Evolutionary conservation across 1,139 yeast genomes (phyloP).

Genomic region (Nematodospora anomalae): DNA sequence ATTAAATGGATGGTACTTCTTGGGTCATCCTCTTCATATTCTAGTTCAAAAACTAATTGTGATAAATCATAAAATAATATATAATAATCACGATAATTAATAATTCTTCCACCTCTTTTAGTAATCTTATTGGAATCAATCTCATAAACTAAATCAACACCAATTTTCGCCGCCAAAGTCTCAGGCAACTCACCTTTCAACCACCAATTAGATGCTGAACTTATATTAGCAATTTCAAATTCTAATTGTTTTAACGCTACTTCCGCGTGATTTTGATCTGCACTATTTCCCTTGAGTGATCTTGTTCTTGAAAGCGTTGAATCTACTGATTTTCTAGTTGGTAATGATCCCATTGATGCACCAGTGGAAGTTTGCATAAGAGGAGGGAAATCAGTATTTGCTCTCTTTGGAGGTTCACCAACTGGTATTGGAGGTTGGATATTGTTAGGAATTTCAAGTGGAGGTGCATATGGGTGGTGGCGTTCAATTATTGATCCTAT

Average conservation of each 20-base stretch:
- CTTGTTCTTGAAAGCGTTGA: slow-evolving; percentile 17
- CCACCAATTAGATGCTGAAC: slow-evolving; percentile 62
- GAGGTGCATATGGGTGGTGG: slow-evolving; percentile 10
- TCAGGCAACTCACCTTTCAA: slow-evolving; percentile 60
- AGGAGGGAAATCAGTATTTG: slow-evolving; percentile 26
- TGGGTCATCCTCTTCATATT: slow-evolving; percentile 59
- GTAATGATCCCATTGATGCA: slow-evolving; percentile 23
- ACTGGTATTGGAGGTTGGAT: slow-evolving; percentile 15
- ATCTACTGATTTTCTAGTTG: slow-evolving; percentile 14
- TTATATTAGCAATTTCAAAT: slow-evolving; percentile 33
- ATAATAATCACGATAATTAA: slow-evolving; percentile 65
- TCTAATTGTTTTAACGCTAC: slow-evolving; percentile 26
- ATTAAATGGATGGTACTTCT: slow-evolving; percentile 48
- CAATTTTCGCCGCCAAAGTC: slow-evolving; percentile 41
- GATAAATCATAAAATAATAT: slow-evolving; percentile 73
- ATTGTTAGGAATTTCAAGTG: slow-evolving; percentile 16
- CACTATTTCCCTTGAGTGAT: slow-evolving; percentile 21
- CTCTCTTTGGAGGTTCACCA: slow-evolving; percentile 16
- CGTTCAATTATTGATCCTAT: slow-evolving; percentile 4
- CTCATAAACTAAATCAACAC: slow-evolving; percentile 58
- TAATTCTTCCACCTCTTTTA: slow-evolving; percentile 57
- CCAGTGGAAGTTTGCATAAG: slow-evolving; percentile 25
- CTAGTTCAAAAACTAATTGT: slow-evolving; percentile 58
- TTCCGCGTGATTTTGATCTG: slow-evolving; percentile 35
- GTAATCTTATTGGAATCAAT: slow-evolving; percentile 56